phyloP scores from a whole-genome alignment of 768 basidiomycete species.

The Cantharellus anzutake region DNA sequence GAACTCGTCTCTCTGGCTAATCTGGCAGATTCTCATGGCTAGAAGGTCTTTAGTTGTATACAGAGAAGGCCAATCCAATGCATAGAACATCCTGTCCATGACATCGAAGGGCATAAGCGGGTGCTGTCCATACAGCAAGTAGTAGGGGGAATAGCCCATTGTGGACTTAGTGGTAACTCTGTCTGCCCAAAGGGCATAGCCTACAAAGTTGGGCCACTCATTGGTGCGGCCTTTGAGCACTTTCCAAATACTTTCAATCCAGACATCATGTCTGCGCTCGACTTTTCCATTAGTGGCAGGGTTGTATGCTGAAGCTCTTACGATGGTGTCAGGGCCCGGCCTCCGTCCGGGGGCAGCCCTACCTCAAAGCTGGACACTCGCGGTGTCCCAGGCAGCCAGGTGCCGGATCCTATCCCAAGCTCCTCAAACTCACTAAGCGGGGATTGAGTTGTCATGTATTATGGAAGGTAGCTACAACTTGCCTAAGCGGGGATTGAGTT shows the following conservation, averaged over 20 bases:
- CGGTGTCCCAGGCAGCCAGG: too few species aligned
- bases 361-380: too few species aligned
- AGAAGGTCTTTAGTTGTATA: neutral
- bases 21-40: neutral
- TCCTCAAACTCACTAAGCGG: too few species aligned
- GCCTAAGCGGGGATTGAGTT: too few species aligned
- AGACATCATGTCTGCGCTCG: neutral
- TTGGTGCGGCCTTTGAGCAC: neutral
- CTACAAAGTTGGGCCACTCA: neutral
- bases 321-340: too few species aligned
- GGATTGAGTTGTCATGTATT: too few species aligned
- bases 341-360: too few species aligned
- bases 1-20: neutral
- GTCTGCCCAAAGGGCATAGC: neutral
- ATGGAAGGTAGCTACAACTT: too few species aligned
- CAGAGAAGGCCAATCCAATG: neutral
- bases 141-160: neutral
- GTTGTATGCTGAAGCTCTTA: neutral
- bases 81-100: neutral
- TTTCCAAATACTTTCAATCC: neutral
- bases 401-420: too few species aligned
- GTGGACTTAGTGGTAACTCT: neutral
- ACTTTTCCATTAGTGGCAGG: neutral
- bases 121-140: neutral
- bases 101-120: neutral